Evolutionary conservation across 306 rosid genomes (phyloP).

Genomic region (Dryas octopetala): DNA sequence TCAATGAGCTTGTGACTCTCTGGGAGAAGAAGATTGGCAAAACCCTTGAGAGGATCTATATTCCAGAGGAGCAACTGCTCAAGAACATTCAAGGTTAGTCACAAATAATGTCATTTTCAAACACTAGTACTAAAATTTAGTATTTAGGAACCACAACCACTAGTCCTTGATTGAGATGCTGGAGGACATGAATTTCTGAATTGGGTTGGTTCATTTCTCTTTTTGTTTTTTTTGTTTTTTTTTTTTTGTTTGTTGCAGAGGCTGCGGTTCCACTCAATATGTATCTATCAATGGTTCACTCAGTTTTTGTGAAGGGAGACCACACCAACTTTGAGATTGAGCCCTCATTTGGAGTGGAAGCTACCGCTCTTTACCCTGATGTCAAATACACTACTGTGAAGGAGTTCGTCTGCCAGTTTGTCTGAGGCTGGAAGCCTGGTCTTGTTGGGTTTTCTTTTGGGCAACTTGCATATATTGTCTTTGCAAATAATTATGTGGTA

Average conservation of each 20-base stretch:
- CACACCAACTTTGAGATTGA: conserved; percentile 61
- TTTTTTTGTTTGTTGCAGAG: conserved; percentile 31
- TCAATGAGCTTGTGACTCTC: conserved; percentile 36
- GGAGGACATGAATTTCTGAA: neutral
- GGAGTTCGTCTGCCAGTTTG: conserved; percentile 59
- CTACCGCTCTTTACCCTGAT: conserved; percentile 59
- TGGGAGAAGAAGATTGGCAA: conserved; percentile 46
- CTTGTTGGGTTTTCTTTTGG: neutral
- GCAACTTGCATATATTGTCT: too few species aligned
- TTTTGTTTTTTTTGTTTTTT: neutral
- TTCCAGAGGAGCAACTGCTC: conserved; percentile 39
- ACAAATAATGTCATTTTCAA: neutral
- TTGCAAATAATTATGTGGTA: too few species aligned
- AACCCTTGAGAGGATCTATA: conserved; percentile 26
- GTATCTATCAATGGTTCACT: conserved; percentile 38
- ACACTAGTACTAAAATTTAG: neutral
- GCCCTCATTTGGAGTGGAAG: conserved; percentile 62
- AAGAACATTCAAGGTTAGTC: conserved; percentile 37
- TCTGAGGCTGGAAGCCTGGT: conserved; percentile 5
- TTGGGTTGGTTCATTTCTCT: neutral
- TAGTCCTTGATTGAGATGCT: neutral
- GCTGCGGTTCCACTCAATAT: conserved; percentile 38
- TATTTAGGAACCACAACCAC: neutral
- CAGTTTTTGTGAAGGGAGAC: conserved; percentile 50
- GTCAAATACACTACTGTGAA: conserved; percentile 58